Percentiles rank a stretch among this genome's conserved stretches.
These are phyloP conservation scores for Annulohypoxylon maeteangense DNA, from an alignment of 495 filamentous ascomycete species.

Conservation along the genomic window DNA sequence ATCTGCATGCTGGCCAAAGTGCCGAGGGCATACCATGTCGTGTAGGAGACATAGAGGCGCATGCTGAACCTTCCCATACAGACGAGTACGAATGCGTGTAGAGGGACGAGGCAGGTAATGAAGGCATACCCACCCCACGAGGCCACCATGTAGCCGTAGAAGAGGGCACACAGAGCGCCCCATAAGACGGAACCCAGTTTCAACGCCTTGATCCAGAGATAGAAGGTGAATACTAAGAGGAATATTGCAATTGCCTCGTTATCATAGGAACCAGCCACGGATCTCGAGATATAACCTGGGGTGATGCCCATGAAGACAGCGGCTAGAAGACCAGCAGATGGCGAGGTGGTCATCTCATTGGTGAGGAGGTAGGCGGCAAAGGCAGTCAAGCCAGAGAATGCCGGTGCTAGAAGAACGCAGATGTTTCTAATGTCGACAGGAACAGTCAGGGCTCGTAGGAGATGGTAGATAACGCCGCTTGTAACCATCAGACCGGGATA, in stretches of 20 bases:
- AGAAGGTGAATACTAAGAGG: conserved; percentile 98
- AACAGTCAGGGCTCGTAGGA: conserved; percentile 88
- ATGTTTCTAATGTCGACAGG: conserved; percentile 99
- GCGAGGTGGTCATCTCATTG: conserved; percentile 91
- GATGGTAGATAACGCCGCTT: conserved; percentile 94
- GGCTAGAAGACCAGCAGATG: conserved; percentile 93
- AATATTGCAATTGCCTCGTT: conserved; percentile 99
- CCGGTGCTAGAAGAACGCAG: conserved; percentile 95
- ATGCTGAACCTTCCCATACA: conserved; percentile 97
- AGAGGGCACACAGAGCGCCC: conserved; percentile 93
- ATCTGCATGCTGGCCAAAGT: conserved; percentile 99
- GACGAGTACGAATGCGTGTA: conserved; percentile 94
- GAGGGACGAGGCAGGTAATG: conserved; percentile 96
- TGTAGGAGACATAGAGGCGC: conserved; percentile 94
- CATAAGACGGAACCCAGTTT: conserved; percentile 96
- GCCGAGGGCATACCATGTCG: conserved; percentile 96
- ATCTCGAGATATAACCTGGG: conserved; percentile 96
- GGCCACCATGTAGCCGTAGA: conserved; percentile 99
- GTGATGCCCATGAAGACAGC: conserved; percentile 97
- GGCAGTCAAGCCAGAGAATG: conserved; percentile 94
- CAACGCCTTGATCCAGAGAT: conserved; percentile 97
- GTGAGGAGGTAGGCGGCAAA: conserved; percentile 95
- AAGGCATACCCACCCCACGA: conserved; percentile 99
- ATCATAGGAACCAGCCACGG: conserved; percentile 98
- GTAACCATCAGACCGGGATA: conserved; percentile 99